Conservation (phyloP, 2,329 filamentous ascomycete species). For the Talaromyces sp. region DNA sequence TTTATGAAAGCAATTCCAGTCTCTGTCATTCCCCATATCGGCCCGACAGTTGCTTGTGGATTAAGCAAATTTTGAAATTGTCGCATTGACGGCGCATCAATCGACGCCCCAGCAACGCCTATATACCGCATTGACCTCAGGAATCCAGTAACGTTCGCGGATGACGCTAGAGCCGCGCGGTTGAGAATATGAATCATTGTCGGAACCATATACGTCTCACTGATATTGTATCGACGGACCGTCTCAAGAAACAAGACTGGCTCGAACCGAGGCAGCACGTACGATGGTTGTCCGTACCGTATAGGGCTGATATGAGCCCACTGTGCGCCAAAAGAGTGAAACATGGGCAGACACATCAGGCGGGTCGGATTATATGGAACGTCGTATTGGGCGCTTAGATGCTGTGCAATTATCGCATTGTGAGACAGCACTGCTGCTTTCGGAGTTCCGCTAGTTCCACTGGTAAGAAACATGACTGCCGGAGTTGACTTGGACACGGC, state of each 20-base stretch:
- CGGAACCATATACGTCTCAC: conserved; percentile 43
- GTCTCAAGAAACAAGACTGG: conserved; percentile 33
- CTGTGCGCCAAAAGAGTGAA: conserved; percentile 46
- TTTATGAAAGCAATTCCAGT: neutral
- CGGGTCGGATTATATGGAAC: conserved; percentile 37
- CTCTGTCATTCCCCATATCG: conserved; percentile 41
- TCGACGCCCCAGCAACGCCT: conserved; percentile 44
- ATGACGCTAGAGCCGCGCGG: conserved; percentile 16
- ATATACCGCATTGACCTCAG: conserved; percentile 39
- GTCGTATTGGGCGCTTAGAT: conserved; percentile 32
- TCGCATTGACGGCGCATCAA: conserved; percentile 37
- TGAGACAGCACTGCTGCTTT: conserved; percentile 56
- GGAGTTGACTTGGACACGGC: conserved; percentile 40
- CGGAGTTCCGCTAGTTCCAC: conserved; percentile 55
- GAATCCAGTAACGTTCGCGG: conserved; percentile 19
- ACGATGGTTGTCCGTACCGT: conserved; percentile 41
- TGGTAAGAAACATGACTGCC: conserved; percentile 48
- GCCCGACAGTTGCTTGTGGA: conserved; percentile 36
- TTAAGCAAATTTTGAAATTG: conserved; percentile 36
- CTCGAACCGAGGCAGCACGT: conserved; percentile 43
- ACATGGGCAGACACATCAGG: conserved; percentile 47
- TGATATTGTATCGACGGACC: conserved; percentile 37
- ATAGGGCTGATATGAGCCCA: conserved; percentile 40
- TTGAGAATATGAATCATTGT: conserved; percentile 36
- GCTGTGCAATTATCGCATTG: conserved; percentile 51